Evolutionary conservation across 2,329 filamentous ascomycete species (phyloP).

Genomic region (Calonectria naviculata): DNA sequence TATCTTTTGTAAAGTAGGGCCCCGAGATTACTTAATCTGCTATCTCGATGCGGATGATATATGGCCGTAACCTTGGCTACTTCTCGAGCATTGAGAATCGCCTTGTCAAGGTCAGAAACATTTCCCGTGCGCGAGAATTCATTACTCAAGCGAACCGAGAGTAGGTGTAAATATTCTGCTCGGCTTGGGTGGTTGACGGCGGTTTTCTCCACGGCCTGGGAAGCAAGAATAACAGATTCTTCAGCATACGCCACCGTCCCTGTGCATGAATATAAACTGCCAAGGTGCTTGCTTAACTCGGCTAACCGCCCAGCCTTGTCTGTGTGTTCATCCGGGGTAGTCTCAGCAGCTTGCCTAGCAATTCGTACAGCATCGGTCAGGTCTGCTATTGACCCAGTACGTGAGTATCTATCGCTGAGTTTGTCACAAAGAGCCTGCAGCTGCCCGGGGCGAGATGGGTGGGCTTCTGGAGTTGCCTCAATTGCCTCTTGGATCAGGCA

Average conservation of each 20-base stretch:
- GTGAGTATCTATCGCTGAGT: neutral
- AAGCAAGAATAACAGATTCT: neutral
- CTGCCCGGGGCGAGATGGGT: too few relatives aligned
- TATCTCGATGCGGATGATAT: neutral
- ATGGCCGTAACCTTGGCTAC: neutral
- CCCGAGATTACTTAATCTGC: too few relatives aligned
- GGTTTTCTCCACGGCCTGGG: neutral
- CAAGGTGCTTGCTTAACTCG: neutral
- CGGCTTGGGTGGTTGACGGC: too few relatives aligned
- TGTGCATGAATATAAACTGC: too few relatives aligned
- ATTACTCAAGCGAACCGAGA: too few relatives aligned
- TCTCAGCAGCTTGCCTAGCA: neutral
- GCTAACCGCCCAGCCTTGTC: neutral
- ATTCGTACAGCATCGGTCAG: neutral
- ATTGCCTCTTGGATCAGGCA: too few relatives aligned
- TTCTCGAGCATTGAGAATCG: neutral
- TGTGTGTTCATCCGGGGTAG: neutral
- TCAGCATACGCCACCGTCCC: too few relatives aligned
- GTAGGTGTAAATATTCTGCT: too few relatives aligned
- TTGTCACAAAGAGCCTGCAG: neutral
- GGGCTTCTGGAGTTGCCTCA: too few relatives aligned
- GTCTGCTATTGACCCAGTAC: neutral
- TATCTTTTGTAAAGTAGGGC: too few relatives aligned
- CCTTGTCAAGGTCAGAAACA: neutral
- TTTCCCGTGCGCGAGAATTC: neutral